phyloP scores from a whole-genome alignment of 1,139 yeast species.

The Entelexis sorbosivorans region DNA sequence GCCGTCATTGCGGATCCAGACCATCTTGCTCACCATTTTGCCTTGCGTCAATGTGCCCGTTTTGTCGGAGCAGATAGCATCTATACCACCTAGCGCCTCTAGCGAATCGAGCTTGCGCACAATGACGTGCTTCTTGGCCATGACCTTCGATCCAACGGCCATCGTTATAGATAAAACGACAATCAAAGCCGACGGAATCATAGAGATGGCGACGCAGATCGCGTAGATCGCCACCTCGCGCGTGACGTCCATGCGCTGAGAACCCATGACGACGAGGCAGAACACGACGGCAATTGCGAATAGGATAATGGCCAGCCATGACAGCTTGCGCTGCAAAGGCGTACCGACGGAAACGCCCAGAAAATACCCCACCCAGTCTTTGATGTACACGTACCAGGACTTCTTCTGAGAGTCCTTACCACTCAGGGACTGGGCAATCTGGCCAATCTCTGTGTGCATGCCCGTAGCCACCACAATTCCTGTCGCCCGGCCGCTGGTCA shows the following conservation, averaged over 20 bases:
- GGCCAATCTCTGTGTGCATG: conserved; percentile 62
- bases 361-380: conserved; percentile 50
- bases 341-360: conserved; percentile 71
- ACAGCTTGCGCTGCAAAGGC: conserved; percentile 55
- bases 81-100: conserved; percentile 70
- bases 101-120: conserved; percentile 69
- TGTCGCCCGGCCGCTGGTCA: conserved; percentile 64
- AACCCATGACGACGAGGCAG: conserved; percentile 72
- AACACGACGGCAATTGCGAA: conserved; percentile 63
- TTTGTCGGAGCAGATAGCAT: conserved; percentile 74
- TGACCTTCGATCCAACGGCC: conserved; percentile 77
- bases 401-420: conserved; percentile 38
- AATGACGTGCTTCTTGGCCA: conserved; percentile 61
- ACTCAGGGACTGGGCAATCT: conserved; percentile 56
- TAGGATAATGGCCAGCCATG: conserved; percentile 57
- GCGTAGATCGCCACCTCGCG: conserved; percentile 73
- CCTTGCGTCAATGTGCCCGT: conserved; percentile 78
- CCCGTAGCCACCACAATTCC: conserved; percentile 63
- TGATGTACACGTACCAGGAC: conserved; percentile 39
- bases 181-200: conserved; percentile 74
- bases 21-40: conserved; percentile 59
- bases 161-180: conserved; percentile 75
- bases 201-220: conserved; percentile 67
- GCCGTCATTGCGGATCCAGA: conserved; percentile 72
- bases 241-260: conserved; percentile 56